phyloP scores from a whole-genome alignment of 208 protist species.

The Acanthamoeba triangularis region DNA sequence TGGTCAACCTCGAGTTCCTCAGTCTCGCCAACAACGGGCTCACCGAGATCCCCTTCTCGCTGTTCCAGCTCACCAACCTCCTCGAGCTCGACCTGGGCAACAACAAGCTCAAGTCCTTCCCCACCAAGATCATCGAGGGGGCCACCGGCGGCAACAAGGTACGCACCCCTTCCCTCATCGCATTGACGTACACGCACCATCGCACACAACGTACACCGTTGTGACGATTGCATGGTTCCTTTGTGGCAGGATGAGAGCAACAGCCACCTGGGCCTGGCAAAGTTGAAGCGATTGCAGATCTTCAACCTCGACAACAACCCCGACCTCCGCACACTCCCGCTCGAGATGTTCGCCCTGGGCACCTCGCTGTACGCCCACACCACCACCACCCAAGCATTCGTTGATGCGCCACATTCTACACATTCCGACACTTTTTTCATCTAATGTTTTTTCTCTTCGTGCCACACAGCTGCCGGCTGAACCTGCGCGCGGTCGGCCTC shows the following conservation, averaged over 20 bases:
- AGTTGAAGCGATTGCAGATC: conserved; percentile 1
- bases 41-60: conserved; percentile 53
- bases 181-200: neutral
- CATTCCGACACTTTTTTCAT: neutral
- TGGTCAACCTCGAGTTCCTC: conserved; percentile 46
- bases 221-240: neutral
- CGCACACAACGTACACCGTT: too few relatives aligned
- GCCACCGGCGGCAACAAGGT: conserved; percentile 1
- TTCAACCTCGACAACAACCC: conserved; percentile 46
- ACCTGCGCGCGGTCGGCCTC: neutral
- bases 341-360: conserved; percentile 51
- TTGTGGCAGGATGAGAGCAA: neutral
- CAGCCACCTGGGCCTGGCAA: conserved; percentile 18
- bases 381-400: too few relatives aligned
- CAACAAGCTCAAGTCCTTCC: conserved; percentile 50
- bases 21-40: neutral
- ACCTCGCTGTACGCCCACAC: conserved; percentile 1
- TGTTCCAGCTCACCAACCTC: conserved; percentile 51
- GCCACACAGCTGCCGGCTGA: neutral
- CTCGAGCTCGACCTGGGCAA: conserved; percentile 22
- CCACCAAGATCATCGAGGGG: conserved; percentile 55
- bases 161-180: neutral
- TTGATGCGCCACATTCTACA: too few relatives aligned
- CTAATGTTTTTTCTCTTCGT: neutral
- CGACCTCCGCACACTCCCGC: neutral